A percentile compares a stretch with the other conserved stretches of the same genome.
Evolutionary conservation across 306 rosid genomes (phyloP).

Genomic region (Acacia crassicarpa): DNA sequence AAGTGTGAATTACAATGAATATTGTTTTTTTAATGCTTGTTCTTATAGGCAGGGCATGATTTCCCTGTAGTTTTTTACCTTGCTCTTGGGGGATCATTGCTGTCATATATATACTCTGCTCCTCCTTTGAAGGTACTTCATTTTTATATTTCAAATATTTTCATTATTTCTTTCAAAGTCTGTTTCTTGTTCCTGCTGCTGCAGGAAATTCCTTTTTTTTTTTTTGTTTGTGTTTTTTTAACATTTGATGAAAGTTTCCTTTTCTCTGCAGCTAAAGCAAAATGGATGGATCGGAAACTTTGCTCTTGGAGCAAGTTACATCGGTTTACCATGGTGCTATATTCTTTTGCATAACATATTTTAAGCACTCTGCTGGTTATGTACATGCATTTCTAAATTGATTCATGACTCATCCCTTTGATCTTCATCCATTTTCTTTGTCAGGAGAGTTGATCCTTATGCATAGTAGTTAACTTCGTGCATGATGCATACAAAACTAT

Average conservation of each 20-base stretch:
- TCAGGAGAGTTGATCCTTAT: neutral
- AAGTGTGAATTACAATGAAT: constrained; percentile 18
- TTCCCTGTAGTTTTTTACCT: constrained; percentile 81
- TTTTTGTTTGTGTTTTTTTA: too few relatives aligned
- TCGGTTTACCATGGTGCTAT: constrained; percentile 91
- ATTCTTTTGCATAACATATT: constrained; percentile 26
- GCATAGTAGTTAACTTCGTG: constrained; percentile 2
- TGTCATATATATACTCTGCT: constrained; percentile 94
- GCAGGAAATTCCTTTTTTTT: neutral
- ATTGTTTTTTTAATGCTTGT: constrained; percentile 34
- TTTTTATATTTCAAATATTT: neutral
- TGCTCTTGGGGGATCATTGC: constrained; percentile 85
- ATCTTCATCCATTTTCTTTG: neutral
- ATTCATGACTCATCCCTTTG: neutral
- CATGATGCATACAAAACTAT: neutral
- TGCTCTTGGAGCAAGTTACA: constrained; percentile 99
- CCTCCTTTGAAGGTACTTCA: constrained; percentile 82
- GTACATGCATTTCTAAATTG: constrained; percentile 5
- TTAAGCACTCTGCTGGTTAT: neutral
- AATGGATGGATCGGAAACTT: constrained; percentile 99
- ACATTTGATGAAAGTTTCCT: constrained; percentile 34
- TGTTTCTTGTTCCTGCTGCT: neutral
- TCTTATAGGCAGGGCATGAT: constrained; percentile 81
- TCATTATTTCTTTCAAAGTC: neutral
- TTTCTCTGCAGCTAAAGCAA: constrained; percentile 80